Percentiles rank a stretch among this genome's conserved stretches.
These are phyloP conservation scores for Stephanodiscus triporus DNA, from an alignment of 108 stramenopile species.

Conservation along the genomic window DNA sequence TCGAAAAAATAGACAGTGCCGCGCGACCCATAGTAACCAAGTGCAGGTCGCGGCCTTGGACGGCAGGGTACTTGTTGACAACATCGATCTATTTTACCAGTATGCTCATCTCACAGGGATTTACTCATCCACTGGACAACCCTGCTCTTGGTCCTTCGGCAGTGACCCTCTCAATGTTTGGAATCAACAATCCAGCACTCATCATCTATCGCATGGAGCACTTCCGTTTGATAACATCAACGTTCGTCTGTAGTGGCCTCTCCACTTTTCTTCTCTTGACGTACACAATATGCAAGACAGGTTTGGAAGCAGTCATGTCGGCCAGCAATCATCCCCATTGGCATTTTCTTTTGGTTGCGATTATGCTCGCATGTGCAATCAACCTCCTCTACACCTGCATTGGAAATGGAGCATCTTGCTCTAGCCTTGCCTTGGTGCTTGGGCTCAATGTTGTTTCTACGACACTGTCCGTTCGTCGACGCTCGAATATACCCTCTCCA, in stretches of 20 bases:
- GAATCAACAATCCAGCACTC: slow-evolving; percentile 61
- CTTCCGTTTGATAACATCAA: slow-evolving; percentile 45
- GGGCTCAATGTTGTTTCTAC: slow-evolving; percentile 50
- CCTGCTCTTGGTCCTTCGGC: slow-evolving; percentile 57
- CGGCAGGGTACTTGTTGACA: slow-evolving; percentile 36
- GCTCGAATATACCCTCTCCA: neutral
- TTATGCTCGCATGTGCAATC: slow-evolving; percentile 21
- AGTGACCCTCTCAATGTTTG: slow-evolving; percentile 42
- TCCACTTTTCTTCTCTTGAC: slow-evolving; percentile 28
- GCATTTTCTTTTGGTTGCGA: slow-evolving; percentile 20
- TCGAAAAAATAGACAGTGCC: slow-evolving; percentile 7
- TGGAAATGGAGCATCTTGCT: slow-evolving; percentile 44
- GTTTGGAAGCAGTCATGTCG: slow-evolving; percentile 22
- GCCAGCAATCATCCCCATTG: slow-evolving; percentile 26
- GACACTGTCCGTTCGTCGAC: slow-evolving; percentile 8
- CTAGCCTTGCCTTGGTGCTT: slow-evolving; percentile 35
- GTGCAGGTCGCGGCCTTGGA: slow-evolving; percentile 32
- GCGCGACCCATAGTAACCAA: slow-evolving; percentile 11
- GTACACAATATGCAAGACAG: slow-evolving; percentile 21
- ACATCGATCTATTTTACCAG: slow-evolving; percentile 39
- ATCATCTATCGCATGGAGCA: slow-evolving; percentile 54
- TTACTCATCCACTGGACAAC: slow-evolving; percentile 58
- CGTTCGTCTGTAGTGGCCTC: slow-evolving; percentile 54
- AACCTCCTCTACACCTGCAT: slow-evolving; percentile 44
- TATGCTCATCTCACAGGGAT: slow-evolving; percentile 47